Conservation (phyloP, 2,329 filamentous ascomycete species). For the Helotiales sp. region DNA sequence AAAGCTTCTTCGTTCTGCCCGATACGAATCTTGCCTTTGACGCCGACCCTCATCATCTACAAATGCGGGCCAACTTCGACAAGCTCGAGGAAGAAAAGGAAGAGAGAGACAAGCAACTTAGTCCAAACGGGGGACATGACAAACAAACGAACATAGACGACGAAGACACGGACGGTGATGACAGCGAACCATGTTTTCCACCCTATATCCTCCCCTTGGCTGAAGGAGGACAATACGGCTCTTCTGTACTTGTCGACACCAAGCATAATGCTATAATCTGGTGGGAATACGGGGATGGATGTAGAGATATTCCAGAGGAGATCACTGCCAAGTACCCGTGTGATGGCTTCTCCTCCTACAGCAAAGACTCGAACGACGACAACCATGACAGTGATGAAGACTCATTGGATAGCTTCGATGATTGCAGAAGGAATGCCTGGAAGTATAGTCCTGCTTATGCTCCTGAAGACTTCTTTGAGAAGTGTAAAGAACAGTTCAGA, state of each 20-base stretch:
- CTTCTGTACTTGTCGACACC: background rate
- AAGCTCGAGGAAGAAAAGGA: background rate
- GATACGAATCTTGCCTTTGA: background rate
- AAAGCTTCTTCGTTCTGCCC: background rate
- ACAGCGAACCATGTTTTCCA: background rate
- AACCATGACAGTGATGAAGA: too few relatives aligned
- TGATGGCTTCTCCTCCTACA: background rate
- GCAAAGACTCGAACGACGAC: background rate
- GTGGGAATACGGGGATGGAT: background rate
- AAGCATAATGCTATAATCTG: background rate
- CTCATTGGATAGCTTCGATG: too few relatives aligned
- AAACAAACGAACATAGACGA: too few relatives aligned
- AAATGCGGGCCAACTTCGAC: background rate
- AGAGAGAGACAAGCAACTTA: too few relatives aligned
- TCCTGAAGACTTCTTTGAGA: background rate
- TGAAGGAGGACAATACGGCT: background rate
- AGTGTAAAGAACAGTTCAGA: background rate
- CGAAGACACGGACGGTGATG: background rate
- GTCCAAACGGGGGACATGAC: too few relatives aligned
- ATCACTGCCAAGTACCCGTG: background rate
- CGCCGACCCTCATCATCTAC: background rate
- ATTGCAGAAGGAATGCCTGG: background rate
- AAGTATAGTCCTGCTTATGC: background rate
- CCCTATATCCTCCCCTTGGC: background rate
- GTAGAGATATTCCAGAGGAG: background rate